Base-by-base conservation (phyloP, 164 flowering plant species). In the Tinospora cordifolia region DNA sequence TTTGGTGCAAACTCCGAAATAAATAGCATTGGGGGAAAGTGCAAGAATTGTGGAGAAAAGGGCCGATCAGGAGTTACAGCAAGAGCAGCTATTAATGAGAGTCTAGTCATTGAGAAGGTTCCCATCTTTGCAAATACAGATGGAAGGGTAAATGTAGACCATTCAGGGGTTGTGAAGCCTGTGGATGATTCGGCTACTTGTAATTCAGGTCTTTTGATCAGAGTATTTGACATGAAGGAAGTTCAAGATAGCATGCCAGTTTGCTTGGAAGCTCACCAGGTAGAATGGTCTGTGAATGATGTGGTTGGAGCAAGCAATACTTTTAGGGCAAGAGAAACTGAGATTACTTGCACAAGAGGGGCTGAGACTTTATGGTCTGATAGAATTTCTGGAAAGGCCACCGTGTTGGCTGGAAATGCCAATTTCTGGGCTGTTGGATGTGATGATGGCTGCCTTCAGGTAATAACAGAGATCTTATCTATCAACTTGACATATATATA, bases 381-480 rank as follows among this genome's bases (percentile, higher is more conserved):
- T 77, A 79, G 98, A 74, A 79, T 95, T 0, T 77, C 90, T 24
- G 94, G 97, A 25, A 88, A 85, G 78, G 93, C 87, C 63, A 85
- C 96, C 57, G 96, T 88, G 69, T 85, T 95, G 81, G 96, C 99
- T 73, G 99, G 99, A 75, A 95, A 95, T 85, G 83, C 87, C 39
- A 95, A 95, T 76, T 92, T 92, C 68, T 95, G 99, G 98, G 99
- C 95, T 59, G 90, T 91, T 73, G 98, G 99, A 24, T 91, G 92
- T 82, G 96, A 92, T 79, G 97, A 95, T 84, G 98, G 99, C 39
- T 86, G 86, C 74, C 75, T 92, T 26, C 99, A 92, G 97, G 99
- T 92, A 75, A 77, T 30, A 26, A 46, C 30, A 41, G 22, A 51
- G n/a, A 67, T 66, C 69, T 49, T 34, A 2, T 44, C 26, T 11